Base-by-base conservation (phyloP, 768 basidiomycete genomes). In the Rhodosporidiobolus odoratus region DNA sequence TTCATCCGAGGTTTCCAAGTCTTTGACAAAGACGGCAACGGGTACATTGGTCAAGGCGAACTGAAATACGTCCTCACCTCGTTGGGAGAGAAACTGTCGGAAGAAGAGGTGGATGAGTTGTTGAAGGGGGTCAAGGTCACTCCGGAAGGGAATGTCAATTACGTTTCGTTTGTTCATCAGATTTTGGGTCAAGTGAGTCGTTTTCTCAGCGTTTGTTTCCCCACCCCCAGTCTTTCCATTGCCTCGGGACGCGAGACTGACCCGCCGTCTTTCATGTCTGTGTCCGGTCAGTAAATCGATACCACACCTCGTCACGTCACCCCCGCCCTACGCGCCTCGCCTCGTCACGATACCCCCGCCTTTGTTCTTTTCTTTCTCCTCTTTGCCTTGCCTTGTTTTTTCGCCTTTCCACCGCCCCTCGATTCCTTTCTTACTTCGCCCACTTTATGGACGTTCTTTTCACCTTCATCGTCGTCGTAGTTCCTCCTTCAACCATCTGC, bases 1-100 rank as follows among this genome's bases (percentile, higher is more conserved):
- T 99, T 99, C 82, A 92, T 97, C 77, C 92, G 96, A 58, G 96
- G 94, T 15, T 99, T 99, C 85, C 94, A 97, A 77, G 95, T 98
- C 17, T 98, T 99, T 75, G 95, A 98, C 81, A 94, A 93, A 81
- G 91, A 92, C 75, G 90, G 90, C 38, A 92, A 92, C 76, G 92
- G 92, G 1, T 90, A 87, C 82, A 78, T 79, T 61, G 92, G 92
- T 58, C 91, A 89, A 25, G 92, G 92, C 58, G 92, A 96, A 81
- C 83, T 95, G 72, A 86, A 91, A 80, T 94, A 95, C 79, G 91
- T 94, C 35, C 84, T 95, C 37, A 99, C 96, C 12, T 93, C 94
- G 77, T 85, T 99, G 0, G 96, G 96, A 19, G 96, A 99, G 84
- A 97, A 97, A 84, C 94, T 99, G 92, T 80, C 88, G 12, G 93